Conservation (phyloP, 2,329 filamentous ascomycete genomes). For the Nothophaeocryptopus gaeumannii region DNA sequence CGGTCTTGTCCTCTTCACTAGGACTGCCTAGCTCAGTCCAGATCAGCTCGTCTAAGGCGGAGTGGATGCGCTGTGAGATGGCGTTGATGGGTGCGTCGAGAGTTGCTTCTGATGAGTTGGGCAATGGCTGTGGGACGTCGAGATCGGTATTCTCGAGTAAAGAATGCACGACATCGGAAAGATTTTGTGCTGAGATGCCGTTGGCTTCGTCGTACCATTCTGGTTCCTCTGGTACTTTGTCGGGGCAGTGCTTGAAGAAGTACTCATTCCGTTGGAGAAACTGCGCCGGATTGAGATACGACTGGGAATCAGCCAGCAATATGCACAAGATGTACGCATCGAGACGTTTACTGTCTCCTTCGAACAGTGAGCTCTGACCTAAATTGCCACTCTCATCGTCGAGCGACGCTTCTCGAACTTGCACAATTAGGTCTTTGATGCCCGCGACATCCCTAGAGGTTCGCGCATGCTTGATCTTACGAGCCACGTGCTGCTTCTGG, state of each 20-base stretch:
- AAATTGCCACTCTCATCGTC: constrained; percentile 24
- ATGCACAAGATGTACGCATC: constrained; percentile 51
- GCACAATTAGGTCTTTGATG: constrained; percentile 38
- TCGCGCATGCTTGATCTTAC: constrained; percentile 47
- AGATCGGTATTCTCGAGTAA: background rate
- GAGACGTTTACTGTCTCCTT: constrained; percentile 25
- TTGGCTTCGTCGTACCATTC: constrained; percentile 8
- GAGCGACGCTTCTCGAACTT: constrained; percentile 1
- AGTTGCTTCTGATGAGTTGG: background rate
- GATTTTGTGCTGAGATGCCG: background rate
- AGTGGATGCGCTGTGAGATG: background rate
- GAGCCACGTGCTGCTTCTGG: constrained; percentile 66
- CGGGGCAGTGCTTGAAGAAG: constrained; percentile 49
- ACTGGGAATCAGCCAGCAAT: constrained; percentile 54
- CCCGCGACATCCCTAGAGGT: constrained; percentile 32
- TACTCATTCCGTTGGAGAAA: constrained; percentile 57
- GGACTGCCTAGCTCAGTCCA: background rate
- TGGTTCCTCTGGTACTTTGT: constrained; percentile 12
- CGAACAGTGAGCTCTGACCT: constrained; percentile 12
- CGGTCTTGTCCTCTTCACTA: constrained; percentile 1
- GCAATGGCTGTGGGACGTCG: background rate
- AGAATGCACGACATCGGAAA: background rate
- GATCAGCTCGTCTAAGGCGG: background rate
- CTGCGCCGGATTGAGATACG: constrained; percentile 54
- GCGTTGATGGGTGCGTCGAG: constrained; percentile 1